Evolutionary conservation across 2,329 filamentous ascomycete genomes (phyloP).

Genomic region (Diaporthe nobilis): DNA sequence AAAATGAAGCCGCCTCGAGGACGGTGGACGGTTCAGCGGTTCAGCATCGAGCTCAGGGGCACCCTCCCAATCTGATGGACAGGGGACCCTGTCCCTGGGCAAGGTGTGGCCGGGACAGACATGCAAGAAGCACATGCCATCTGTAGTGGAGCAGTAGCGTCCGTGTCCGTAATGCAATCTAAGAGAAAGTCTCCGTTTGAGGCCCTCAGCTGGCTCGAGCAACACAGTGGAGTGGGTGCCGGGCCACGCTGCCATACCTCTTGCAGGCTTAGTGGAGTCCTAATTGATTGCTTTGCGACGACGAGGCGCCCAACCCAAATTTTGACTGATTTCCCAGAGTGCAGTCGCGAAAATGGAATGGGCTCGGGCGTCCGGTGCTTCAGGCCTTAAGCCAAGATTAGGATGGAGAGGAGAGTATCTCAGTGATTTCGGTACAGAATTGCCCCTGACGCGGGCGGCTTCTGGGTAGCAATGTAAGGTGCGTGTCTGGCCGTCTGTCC

Average conservation of each 20-base stretch:
- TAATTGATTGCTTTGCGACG: conserved; percentile 39
- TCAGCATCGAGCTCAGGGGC: conserved; percentile 24
- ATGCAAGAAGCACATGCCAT: conserved; percentile 39
- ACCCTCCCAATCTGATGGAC: conserved; percentile 20
- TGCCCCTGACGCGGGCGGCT: conserved; percentile 16
- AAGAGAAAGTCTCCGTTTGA: conserved; percentile 42
- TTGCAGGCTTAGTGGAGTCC: conserved; percentile 35
- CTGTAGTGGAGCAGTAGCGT: conserved; percentile 41
- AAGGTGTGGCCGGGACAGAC: conserved; percentile 35
- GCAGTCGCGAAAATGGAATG: conserved; percentile 10
- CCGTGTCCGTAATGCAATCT: conserved; percentile 42
- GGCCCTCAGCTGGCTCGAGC: conserved; percentile 22
- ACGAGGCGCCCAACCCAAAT: conserved; percentile 40
- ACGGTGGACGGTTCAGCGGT: not conserved
- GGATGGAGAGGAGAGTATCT: conserved; percentile 6
- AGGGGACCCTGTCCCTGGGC: conserved; percentile 28
- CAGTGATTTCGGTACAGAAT: conserved; percentile 25
- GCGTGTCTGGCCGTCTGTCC: not conserved
- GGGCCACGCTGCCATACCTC: conserved; percentile 34
- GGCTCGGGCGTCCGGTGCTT: conserved; percentile 24
- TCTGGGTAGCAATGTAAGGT: conserved; percentile 23
- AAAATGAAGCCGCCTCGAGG: conserved; percentile 5
- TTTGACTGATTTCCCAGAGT: conserved; percentile 28
- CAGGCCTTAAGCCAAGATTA: conserved; percentile 27
- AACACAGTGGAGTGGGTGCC: conserved; percentile 4